Conservation (phyloP, 768 basidiomycete species). For the Phaeolepiota aurea region DNA sequence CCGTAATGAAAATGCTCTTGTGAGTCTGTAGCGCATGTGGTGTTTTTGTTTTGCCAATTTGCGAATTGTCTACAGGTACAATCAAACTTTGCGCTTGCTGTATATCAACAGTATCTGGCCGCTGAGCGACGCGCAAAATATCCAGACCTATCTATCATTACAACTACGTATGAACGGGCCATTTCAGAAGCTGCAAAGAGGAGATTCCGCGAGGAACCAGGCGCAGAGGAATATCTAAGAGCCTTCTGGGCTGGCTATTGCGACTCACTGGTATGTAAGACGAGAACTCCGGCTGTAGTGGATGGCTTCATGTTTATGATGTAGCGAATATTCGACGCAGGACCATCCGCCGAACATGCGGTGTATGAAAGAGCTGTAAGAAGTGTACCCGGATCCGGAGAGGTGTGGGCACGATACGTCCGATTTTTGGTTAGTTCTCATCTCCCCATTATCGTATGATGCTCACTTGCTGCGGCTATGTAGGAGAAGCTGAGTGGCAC, state of each 20-base stretch:
- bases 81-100: conserved; percentile 40
- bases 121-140: conserved; percentile 54
- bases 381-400: conserved; percentile 70
- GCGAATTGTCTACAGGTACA: conserved; percentile 20
- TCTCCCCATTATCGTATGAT: no score
- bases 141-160: conserved; percentile 50
- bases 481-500: no score
- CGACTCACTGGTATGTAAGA: conserved; percentile 51
- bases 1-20: conserved; percentile 49
- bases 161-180: conserved; percentile 62
- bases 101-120: conserved; percentile 54
- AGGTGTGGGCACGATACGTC: conserved; percentile 73
- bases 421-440: conserved; percentile 49
- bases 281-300: background rate
- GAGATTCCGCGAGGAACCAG: conserved; percentile 42
- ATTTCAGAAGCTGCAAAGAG: conserved; percentile 63
- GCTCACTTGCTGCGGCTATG: no score
- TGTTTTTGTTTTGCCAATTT: conserved; percentile 1
- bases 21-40: conserved; percentile 27
- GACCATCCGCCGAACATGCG: no score
- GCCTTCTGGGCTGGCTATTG: conserved; percentile 70
- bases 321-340: conserved; percentile 42
- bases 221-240: conserved; percentile 50
- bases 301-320: background rate
- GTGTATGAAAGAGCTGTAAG: conserved; percentile 51